These are phyloP conservation scores for Phanerodontia chrysosporium DNA, from an alignment of 768 basidiomycete species.

Conservation along the genomic window DNA sequence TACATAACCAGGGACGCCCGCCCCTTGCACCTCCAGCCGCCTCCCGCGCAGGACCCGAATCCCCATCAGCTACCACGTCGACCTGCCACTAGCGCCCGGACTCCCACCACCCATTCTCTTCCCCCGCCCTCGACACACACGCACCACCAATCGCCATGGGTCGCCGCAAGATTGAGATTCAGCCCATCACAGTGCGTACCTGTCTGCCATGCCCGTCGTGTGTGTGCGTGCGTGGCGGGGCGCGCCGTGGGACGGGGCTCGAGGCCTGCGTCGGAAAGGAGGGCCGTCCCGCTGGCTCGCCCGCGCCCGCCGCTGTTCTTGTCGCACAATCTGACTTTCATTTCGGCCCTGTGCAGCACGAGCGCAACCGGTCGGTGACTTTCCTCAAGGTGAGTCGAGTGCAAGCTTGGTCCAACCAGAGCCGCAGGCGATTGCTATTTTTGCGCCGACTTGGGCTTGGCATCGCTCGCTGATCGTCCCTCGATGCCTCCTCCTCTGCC, in stretches of 20 bases:
- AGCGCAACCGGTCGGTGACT: constrained; percentile 87
- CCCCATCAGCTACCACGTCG: constrained; percentile 5
- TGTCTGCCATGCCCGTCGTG: constrained; percentile 9
- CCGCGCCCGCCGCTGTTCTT: not conserved
- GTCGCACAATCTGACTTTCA: constrained; percentile 19
- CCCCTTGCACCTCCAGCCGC: not conserved
- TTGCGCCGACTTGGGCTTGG: constrained; percentile 38
- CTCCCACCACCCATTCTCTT: constrained; percentile 4
- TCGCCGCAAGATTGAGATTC: constrained; percentile 78
- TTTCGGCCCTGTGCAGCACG: constrained; percentile 61
- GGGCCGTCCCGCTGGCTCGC: not conserved
- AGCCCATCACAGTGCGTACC: constrained; percentile 68
- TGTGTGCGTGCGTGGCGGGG: not conserved
- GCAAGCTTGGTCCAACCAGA: not conserved
- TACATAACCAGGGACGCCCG: constrained; percentile 1
- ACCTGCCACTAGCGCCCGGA: constrained; percentile 6
- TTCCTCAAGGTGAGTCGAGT: constrained; percentile 63
- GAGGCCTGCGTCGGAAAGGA: not conserved
- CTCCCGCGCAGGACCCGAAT: not conserved
- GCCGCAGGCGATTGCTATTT: constrained; percentile 28
- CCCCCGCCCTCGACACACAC: not conserved
- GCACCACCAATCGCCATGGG: constrained; percentile 43
- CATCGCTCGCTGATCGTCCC: constrained; percentile 37
- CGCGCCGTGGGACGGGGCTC: not conserved
- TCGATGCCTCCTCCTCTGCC: constrained; percentile 9